These are phyloP conservation scores for Solanum chiquidenum DNA, from an alignment of 257 asterid genomes.

Conservation along the genomic window DNA sequence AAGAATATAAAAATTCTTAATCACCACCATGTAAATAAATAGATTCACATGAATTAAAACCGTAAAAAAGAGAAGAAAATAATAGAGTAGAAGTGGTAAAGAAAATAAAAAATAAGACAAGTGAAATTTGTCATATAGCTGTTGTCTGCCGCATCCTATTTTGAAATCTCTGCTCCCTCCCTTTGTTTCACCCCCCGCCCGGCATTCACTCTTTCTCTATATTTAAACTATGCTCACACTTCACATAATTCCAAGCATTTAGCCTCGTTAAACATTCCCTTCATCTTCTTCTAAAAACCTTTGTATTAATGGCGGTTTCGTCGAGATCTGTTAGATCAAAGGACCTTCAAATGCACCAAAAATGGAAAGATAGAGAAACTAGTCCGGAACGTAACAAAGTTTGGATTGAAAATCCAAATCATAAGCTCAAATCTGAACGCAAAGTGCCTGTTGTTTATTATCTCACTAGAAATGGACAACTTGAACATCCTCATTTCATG, in stretches of 20 bases:
- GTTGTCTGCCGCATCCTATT: slow-evolving; percentile 6
- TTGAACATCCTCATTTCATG: slow-evolving; percentile 93
- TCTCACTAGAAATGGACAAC: slow-evolving; percentile 65
- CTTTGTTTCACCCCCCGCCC: not conserved
- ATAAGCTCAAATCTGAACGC: slow-evolving; percentile 11
- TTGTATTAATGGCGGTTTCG: not conserved
- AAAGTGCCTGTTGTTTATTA: slow-evolving; percentile 68
- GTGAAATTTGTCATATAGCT: not conserved
- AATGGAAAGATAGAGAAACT: slow-evolving; percentile 9
- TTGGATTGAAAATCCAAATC: slow-evolving; percentile 42
- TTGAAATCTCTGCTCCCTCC: slow-evolving; percentile 5
- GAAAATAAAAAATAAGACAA: not conserved
- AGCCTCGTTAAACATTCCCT: not conserved
- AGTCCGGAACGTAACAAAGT: slow-evolving; percentile 53
- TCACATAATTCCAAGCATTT: not conserved
- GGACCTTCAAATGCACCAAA: not conserved
- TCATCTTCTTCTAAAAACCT: not conserved
- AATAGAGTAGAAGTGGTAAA: not conserved
- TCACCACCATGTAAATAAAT: not conserved
- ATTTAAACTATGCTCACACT: not conserved
- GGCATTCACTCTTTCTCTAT: not conserved
- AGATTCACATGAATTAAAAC: not conserved
- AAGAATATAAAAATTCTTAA: too few species aligned
- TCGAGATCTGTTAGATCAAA: not conserved
- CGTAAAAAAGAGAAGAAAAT: not conserved